These are phyloP conservation scores for Gypsophila paniculata DNA, from an alignment of 179 eudicot species.

Conservation along the genomic window DNA sequence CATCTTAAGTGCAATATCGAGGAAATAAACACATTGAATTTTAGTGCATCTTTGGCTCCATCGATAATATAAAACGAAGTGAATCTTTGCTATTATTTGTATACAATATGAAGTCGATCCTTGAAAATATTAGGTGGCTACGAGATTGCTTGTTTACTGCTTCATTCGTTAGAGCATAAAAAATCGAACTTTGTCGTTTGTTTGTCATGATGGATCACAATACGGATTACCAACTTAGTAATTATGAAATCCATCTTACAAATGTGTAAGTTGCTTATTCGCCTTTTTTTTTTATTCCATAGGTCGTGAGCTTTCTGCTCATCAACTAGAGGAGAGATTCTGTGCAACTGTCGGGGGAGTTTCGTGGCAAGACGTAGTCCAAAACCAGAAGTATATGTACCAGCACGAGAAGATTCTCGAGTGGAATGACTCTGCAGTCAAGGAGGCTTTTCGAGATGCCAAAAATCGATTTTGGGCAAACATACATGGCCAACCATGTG, in stretches of 20 bases:
- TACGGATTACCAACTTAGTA: not conserved
- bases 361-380: slow-evolving; percentile 36
- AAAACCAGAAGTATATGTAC: slow-evolving; percentile 34
- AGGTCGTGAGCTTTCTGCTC: slow-evolving; percentile 29
- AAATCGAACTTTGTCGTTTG: not conserved
- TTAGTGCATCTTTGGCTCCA: not conserved
- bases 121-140: not conserved
- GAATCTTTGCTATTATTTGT: not conserved
- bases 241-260: not conserved
- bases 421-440: slow-evolving; percentile 47
- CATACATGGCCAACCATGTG: slow-evolving; percentile 34
- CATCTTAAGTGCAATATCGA: not conserved
- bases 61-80: not conserved
- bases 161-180: not conserved
- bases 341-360: slow-evolving; percentile 31
- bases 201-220: not conserved
- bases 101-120: not conserved
- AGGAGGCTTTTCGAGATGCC: slow-evolving; percentile 44
- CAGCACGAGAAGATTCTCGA: slow-evolving; percentile 27
- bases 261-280: not conserved
- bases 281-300: not conserved
- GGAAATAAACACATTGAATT: not conserved
- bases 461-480: slow-evolving; percentile 40
- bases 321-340: slow-evolving; percentile 41
- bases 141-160: not conserved